Evolutionary conservation across 352 stramenopile species (phyloP).

Genomic region (Thalassiosira mediterranea): DNA sequence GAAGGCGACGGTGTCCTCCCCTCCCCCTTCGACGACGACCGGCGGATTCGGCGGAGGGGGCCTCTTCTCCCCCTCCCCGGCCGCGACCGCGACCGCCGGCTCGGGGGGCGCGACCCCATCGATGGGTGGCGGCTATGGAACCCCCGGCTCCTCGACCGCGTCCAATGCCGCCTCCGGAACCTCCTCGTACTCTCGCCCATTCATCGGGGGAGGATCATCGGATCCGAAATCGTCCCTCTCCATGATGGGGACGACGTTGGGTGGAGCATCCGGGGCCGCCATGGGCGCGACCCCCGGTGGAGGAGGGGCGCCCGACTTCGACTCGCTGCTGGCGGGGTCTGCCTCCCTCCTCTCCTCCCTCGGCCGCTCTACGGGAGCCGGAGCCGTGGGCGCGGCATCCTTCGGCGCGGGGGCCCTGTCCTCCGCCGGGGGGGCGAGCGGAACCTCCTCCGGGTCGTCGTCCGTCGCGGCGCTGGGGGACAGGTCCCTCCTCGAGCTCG

Average conservation of each 20-base stretch:
- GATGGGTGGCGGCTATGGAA: not conserved
- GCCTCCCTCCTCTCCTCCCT: conserved; percentile 26
- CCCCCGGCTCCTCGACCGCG: not conserved
- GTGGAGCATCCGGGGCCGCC: not conserved
- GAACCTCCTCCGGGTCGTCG: not conserved
- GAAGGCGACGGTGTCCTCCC: conserved; percentile 19
- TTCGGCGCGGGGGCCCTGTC: not conserved
- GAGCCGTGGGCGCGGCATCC: not conserved
- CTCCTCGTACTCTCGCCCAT: conserved; percentile 6
- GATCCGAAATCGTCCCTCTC: not conserved
- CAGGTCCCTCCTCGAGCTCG: conserved; percentile 23
- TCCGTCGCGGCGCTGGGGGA: conserved; percentile 1
- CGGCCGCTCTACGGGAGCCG: conserved; percentile 5
- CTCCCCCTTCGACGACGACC: not conserved
- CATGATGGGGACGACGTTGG: not conserved
- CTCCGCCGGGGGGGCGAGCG: not conserved
- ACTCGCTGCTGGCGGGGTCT: conserved; percentile 40
- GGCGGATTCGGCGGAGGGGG: not conserved
- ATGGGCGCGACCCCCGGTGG: not conserved
- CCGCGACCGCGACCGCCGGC: not conserved
- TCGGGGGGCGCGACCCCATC: not conserved
- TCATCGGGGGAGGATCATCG: not conserved
- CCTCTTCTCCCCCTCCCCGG: not conserved
- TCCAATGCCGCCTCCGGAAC: not conserved
- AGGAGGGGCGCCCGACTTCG: conserved; percentile 27